Percentiles rank a stretch among this genome's conserved stretches.
These are phyloP conservation scores for Stemphylium lycopersici DNA, from an alignment of 2,329 filamentous ascomycete genomes.

Conservation along the genomic window DNA sequence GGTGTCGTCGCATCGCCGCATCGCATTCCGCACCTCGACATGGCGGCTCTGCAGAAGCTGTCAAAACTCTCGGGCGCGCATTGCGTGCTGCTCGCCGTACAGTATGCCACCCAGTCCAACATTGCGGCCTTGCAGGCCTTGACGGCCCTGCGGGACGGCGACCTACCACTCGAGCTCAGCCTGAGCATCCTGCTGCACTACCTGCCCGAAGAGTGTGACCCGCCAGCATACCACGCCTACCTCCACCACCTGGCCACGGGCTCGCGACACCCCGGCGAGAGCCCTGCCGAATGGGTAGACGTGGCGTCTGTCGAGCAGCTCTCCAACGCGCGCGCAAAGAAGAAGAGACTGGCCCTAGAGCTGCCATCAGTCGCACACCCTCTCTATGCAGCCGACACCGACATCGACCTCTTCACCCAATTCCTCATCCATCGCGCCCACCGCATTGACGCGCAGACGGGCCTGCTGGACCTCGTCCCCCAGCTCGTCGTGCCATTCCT, in stretches of 20 bases:
- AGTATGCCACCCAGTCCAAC: slow-evolving; percentile 70
- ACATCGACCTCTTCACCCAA: slow-evolving; percentile 62
- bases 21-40: slow-evolving; percentile 6
- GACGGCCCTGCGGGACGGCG: slow-evolving; percentile 60
- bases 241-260: slow-evolving; percentile 63
- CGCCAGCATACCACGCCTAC: slow-evolving; percentile 67
- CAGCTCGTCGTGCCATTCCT: slow-evolving; percentile 73
- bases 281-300: slow-evolving; percentile 55
- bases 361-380: slow-evolving; percentile 64
- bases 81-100: slow-evolving; percentile 73
- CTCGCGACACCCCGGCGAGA: slow-evolving; percentile 52
- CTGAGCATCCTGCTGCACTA: slow-evolving; percentile 78
- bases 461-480: slow-evolving; percentile 71
- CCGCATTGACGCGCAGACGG: slow-evolving; percentile 73
- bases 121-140: slow-evolving; percentile 67
- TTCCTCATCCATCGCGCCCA: slow-evolving; percentile 74
- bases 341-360: slow-evolving; percentile 67
- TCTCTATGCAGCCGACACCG: slow-evolving; percentile 55
- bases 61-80: slow-evolving; percentile 66
- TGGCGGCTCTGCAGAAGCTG: slow-evolving; percentile 37
- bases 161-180: slow-evolving; percentile 68
- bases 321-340: slow-evolving; percentile 68
- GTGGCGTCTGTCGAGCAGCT: slow-evolving; percentile 62
- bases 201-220: slow-evolving; percentile 72
- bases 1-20: slow-evolving; percentile 13